Evolutionary conservation across 208 protist genomes (phyloP).

Genomic region (Leishmania tarentolae): DNA sequence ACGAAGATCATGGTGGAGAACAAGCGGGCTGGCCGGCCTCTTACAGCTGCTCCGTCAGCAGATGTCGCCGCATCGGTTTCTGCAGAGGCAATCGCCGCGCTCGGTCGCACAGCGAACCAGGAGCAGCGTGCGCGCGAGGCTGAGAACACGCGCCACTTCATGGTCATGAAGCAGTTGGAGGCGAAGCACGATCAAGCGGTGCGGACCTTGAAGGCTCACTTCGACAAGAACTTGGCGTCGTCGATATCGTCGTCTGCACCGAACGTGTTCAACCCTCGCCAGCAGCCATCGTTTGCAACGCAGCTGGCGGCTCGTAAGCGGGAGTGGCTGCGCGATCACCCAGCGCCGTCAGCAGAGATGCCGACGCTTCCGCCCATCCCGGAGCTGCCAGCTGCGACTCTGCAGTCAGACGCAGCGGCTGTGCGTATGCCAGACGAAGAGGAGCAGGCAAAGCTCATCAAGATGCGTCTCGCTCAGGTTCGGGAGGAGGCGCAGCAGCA

Average conservation of each 20-base stretch:
- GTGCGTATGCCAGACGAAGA: slow-evolving; percentile 35
- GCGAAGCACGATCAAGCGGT: slow-evolving; percentile 51
- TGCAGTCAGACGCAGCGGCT: slow-evolving; percentile 32
- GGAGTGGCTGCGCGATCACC: slow-evolving; percentile 51
- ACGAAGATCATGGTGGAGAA: slow-evolving; percentile 41
- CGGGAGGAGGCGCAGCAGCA: slow-evolving; percentile 18
- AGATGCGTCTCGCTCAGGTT: slow-evolving; percentile 23
- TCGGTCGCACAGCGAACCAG: slow-evolving; percentile 29
- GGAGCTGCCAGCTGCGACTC: slow-evolving; percentile 22
- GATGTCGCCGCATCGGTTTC: slow-evolving; percentile 19
- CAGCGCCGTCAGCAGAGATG: slow-evolving; percentile 33
- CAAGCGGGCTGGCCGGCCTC: slow-evolving; percentile 10
- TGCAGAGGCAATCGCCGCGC: slow-evolving; percentile 22
- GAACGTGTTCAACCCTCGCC: slow-evolving; percentile 37
- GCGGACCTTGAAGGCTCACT: slow-evolving; percentile 40
- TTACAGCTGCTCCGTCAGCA: slow-evolving; percentile 15
- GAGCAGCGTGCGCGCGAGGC: slow-evolving; percentile 38
- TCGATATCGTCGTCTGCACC: not conserved
- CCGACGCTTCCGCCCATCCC: slow-evolving; percentile 38
- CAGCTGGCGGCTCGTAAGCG: slow-evolving; percentile 40
- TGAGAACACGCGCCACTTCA: slow-evolving; percentile 37
- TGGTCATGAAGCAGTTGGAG: slow-evolving; percentile 52
- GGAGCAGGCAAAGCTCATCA: slow-evolving; percentile 42
- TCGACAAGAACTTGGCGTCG: slow-evolving; percentile 33
- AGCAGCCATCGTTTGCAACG: slow-evolving; percentile 33